These are phyloP conservation scores for Gaeumannomyces tritici DNA, from an alignment of 2,329 filamentous ascomycete species.

Conservation along the genomic window DNA sequence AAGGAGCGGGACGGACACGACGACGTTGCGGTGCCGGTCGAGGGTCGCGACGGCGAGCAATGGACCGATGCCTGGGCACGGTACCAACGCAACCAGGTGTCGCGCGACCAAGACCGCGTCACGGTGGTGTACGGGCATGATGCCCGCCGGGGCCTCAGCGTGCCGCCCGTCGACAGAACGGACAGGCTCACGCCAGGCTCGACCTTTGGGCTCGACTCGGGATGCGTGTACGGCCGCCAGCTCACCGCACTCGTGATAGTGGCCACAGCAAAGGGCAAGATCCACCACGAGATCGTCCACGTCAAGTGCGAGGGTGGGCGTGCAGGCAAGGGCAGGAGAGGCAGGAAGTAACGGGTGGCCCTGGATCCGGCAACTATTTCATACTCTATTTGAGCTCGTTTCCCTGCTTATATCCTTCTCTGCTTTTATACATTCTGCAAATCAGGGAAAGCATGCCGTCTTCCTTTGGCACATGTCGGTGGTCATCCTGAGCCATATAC, in stretches of 20 bases:
- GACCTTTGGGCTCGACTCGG: conserved; percentile 77
- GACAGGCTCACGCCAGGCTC: background rate
- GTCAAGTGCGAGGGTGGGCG: background rate
- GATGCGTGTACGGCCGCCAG: conserved; percentile 65
- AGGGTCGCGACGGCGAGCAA: conserved; percentile 42
- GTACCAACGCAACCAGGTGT: conserved; percentile 27
- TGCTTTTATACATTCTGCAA: background rate
- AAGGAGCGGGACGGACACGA: conserved; percentile 5
- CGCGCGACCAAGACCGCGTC: conserved; percentile 26
- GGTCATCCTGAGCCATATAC: background rate
- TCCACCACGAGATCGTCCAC: background rate
- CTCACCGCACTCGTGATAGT: conserved; percentile 72
- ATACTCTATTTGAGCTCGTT: background rate
- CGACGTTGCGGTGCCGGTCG: conserved; percentile 22
- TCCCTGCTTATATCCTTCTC: background rate
- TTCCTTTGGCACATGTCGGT: background rate
- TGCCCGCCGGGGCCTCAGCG: conserved; percentile 57
- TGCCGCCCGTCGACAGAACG: conserved; percentile 6
- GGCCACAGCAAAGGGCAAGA: conserved; percentile 15
- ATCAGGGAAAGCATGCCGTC: background rate
- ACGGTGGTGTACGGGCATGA: conserved; percentile 88
- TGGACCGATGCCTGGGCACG: conserved; percentile 60
- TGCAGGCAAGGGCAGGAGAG: background rate
- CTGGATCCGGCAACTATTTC: background rate
- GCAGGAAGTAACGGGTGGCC: background rate